A percentile compares a stretch with the other conserved stretches of the same genome.
phyloP scores from a whole-genome alignment of 192 early-diverging fungal species.

The Dimargaris xerosporica region DNA sequence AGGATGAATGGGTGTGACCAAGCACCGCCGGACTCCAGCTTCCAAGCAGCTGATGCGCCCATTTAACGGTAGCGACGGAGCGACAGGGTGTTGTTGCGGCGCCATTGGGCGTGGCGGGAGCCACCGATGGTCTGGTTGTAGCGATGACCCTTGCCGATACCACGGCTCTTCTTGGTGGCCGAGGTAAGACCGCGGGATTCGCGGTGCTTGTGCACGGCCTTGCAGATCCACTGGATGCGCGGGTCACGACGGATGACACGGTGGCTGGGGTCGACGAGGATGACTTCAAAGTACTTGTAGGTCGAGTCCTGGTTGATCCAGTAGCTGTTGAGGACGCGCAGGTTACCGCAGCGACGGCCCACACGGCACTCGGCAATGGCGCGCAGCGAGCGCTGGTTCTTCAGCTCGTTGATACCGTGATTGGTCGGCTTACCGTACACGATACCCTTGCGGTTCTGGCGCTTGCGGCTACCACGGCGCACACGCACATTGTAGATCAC shows the following conservation, averaged over 20 bases:
- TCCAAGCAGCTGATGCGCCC: no score
- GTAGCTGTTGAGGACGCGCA: conserved; percentile 99
- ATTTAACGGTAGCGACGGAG: conserved; percentile 84
- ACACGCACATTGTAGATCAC: conserved; percentile 99
- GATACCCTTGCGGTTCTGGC: conserved; percentile 92
- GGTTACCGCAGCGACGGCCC: conserved; percentile 89
- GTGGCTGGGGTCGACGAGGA: conserved; percentile 94
- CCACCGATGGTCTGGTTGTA: conserved; percentile 96
- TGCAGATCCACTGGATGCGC: conserved; percentile 99
- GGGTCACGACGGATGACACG: conserved; percentile 97
- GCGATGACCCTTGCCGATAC: conserved; percentile 89
- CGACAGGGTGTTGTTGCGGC: conserved; percentile 88
- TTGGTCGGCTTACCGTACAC: conserved; percentile 96
- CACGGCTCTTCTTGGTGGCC: conserved; percentile 93
- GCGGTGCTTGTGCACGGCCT: conserved; percentile 96
- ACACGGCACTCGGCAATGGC: conserved; percentile 96
- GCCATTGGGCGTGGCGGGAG: conserved; percentile 86
- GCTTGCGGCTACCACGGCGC: conserved; percentile 96
- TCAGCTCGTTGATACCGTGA: conserved; percentile 98
- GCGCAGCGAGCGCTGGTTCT: conserved; percentile 91
- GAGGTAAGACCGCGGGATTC: conserved; percentile 96
- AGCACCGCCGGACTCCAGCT: no score
- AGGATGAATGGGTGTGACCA: no score
- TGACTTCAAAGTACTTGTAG: conserved; percentile 99
- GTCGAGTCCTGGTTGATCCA: conserved; percentile 99